Conservation (phyloP, 192 early-diverging fungal genomes). For the Phlyctochytrium planicorne region DNA sequence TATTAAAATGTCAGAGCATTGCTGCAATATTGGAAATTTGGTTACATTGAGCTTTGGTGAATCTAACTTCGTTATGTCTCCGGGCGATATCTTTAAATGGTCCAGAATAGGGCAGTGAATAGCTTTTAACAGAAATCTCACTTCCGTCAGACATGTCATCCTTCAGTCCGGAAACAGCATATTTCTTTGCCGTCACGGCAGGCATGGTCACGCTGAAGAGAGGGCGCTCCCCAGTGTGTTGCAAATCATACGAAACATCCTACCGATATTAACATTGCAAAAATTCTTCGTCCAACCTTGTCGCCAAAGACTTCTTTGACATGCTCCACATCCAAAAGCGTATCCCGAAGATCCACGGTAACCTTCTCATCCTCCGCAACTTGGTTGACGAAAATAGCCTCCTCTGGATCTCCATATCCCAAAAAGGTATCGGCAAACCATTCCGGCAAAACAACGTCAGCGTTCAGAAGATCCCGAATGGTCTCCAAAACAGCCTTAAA, state of each 20-base stretch:
- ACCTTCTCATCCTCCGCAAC: conserved; percentile 59
- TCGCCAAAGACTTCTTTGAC: conserved; percentile 64
- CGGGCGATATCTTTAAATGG: conserved; percentile 73
- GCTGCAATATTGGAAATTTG: neutral
- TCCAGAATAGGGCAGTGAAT: conserved; percentile 65
- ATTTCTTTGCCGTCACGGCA: too few relatives aligned
- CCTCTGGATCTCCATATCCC: conserved; percentile 91
- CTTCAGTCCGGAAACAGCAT: too few relatives aligned
- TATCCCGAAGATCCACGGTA: conserved; percentile 85
- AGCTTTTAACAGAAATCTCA: conserved; percentile 67
- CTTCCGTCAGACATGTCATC: too few relatives aligned
- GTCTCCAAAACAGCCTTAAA: conserved; percentile 91
- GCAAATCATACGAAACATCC: conserved; percentile 43
- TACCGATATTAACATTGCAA: conserved; percentile 15
- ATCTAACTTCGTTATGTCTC: conserved; percentile 71
- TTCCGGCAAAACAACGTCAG: conserved; percentile 75
- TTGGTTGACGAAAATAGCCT: conserved; percentile 65
- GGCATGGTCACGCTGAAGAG: too few relatives aligned
- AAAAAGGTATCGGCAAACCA: conserved; percentile 92
- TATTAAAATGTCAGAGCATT: conserved; percentile 21
- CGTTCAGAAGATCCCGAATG: conserved; percentile 82
- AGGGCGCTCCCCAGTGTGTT: too few relatives aligned
- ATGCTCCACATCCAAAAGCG: conserved; percentile 83
- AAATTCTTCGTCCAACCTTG: conserved; percentile 44
- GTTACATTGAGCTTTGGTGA: conserved; percentile 80